Evolutionary conservation across 2,329 filamentous ascomycete genomes (phyloP).

Genomic region (Westerdykella sp.): DNA sequence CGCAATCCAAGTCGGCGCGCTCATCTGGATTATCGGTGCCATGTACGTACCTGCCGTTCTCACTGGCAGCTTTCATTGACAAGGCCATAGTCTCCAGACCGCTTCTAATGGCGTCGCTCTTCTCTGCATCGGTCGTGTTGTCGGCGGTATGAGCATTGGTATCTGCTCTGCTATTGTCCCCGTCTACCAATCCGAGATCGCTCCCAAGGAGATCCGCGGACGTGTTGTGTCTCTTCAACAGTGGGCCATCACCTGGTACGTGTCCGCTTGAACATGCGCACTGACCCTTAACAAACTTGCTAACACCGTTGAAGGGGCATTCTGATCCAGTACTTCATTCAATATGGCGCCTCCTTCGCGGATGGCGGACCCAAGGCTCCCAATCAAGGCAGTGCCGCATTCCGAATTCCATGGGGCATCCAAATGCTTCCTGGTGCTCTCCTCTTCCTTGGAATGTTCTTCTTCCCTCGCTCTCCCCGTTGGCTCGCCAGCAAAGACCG

Average conservation of each 20-base stretch:
- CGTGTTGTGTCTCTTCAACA: constrained; percentile 61
- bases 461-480: constrained; percentile 51
- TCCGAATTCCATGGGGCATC: constrained; percentile 40
- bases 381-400: constrained; percentile 41
- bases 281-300: constrained; percentile 40
- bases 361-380: constrained; percentile 38
- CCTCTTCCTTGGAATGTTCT: constrained; percentile 37
- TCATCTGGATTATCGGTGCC: constrained; percentile 45
- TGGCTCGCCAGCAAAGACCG: constrained; percentile 64
- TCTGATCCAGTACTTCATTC: constrained; percentile 60
- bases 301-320: constrained; percentile 46
- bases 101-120: constrained; percentile 35
- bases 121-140: constrained; percentile 55
- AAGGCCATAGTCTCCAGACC: constrained; percentile 21
- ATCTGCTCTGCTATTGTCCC: constrained; percentile 88
- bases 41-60: constrained; percentile 13
- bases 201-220: constrained; percentile 43
- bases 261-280: constrained; percentile 33
- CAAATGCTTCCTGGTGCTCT: constrained; percentile 39
- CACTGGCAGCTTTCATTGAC: background rate
- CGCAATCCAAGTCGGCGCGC: constrained; percentile 40
- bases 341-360: constrained; percentile 56
- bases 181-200: constrained; percentile 86
- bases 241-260: constrained; percentile 62
- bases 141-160: constrained; percentile 81